These are phyloP conservation scores for Dendrothele bispora DNA, from an alignment of 768 basidiomycete genomes.

Conservation along the genomic window DNA sequence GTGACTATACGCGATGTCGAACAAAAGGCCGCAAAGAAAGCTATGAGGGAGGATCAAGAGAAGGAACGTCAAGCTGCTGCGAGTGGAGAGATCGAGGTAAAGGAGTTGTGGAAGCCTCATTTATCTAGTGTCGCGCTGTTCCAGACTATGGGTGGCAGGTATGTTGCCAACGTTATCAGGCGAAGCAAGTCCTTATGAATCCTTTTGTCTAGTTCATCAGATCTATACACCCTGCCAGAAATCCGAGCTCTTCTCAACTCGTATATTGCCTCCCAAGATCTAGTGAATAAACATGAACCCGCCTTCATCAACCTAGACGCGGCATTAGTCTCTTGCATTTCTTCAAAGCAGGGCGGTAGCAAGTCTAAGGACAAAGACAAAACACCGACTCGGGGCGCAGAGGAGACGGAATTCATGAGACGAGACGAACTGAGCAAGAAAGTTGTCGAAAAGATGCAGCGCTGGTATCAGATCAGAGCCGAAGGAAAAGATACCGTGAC, in stretches of 20 bases:
- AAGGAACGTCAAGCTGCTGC: conserved; percentile 42
- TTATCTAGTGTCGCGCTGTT: conserved; percentile 58
- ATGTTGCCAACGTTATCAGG: conserved; percentile 22
- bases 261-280: conserved; percentile 60
- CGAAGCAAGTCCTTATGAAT: background rate
- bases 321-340: conserved; percentile 35
- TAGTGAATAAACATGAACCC: conserved; percentile 67
- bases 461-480: conserved; percentile 64
- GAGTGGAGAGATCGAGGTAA: conserved; percentile 53
- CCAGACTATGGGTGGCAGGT: conserved; percentile 63
- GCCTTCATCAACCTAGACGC: conserved; percentile 71
- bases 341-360: conserved; percentile 36
- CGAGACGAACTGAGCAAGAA: conserved; percentile 61
- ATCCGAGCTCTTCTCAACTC: conserved; percentile 56
- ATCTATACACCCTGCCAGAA: conserved; percentile 56
- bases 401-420: conserved; percentile 52
- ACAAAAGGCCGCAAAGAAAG: conserved; percentile 58
- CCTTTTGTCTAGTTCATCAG: conserved; percentile 39
- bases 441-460: conserved; percentile 69
- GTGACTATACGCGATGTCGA: conserved; percentile 69
- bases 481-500: conserved; percentile 55
- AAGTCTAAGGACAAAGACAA: conserved; percentile 12
- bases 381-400: conserved; percentile 4
- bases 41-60: conserved; percentile 51
- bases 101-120: conserved; percentile 78